Base-by-base conservation (phyloP, 805 yeast genomes). In the Sungouiozyma intestinalis region DNA sequence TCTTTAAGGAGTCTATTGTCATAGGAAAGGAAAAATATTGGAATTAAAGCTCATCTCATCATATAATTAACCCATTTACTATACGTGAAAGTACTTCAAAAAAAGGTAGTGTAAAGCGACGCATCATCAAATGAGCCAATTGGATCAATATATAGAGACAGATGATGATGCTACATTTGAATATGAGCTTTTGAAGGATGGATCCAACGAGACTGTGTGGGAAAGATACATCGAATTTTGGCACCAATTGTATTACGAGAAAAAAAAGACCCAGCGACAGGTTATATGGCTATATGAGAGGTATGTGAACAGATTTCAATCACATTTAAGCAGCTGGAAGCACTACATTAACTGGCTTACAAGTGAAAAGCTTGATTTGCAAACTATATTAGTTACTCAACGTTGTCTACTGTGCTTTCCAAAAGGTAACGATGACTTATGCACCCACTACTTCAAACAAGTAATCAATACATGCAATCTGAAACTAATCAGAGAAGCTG, bases 391-490 rank as follows among this genome's bases (percentile, higher is more conserved):
- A 13, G 15, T 9, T 24, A 37, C 14, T 24, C 35, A 11, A 33
- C 21, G 19, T 33, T 38, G 18, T n/a, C 35, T 3, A 15, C 32
- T n/a, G 4, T 13, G 1, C 18, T 29, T 11, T 38, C 36, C 14
- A 32, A 37, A 36, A 16, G 40, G 41, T 15, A 45, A 79, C 56
- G 69, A 69, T 3, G 48, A 64, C 21, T 69, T 81, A 27, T 74
- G 92, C 74, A 62, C 68, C 1, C 53, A 71, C 45, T 82, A 76
- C 43, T 61, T 81, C 36, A 49, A 62, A 16, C 75, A 69, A 58
- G 76, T 76, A 47, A 56, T 33, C 61, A 60, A 46, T 44, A 71
- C 32, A 46, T 62, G 16, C 60, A 62, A 40, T 61, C 59, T 53
- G 60, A 57, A 8, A 60, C 59, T 41, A 36, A 55, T 48, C 42